Evolutionary conservation across 169 alveolate species (phyloP), one percentile per base, ranked within the genome.

Genomic region (Plasmodium gaboni): DNA sequence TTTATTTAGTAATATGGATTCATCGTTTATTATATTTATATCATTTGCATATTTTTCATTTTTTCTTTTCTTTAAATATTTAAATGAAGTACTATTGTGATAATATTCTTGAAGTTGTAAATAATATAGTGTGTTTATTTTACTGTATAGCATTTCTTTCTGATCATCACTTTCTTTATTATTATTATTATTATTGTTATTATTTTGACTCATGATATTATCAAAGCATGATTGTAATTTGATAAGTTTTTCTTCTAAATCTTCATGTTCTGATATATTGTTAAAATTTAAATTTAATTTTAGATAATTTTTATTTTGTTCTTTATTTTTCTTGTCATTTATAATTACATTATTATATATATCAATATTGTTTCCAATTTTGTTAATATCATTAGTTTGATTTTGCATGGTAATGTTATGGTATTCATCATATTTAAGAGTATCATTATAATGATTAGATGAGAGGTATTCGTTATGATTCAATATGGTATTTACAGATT

Each of bases 61-160:
- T 44, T 65, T 67, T 44, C 67, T 65, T 60, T 50, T 63, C 78
- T 64, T 50, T 70, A 78, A 78, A 78, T 64, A 78, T 7, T 65
- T 59, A 78, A 78, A 78, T 26, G 89, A 78, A 7, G 69, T 48
- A 59, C 46, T 78, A 78, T 78, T 19, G 28, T 78, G 89, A 8
- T 22, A 64, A 78, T 78, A 78, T 55, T 38, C 89, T 28, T 6
- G 26, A 4, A 78, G 74, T 24, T 2, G 8, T 64, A 78, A 64
- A 64, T 59, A 50, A 22, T 65, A 78, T n/a, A 38, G 38, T n/a
- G 64, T 63, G 12, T 44, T 26, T 26, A 44, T 13, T 17, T 64
- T 24, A 19, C 26, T 51, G n/a, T 59, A 64, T 1, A 2, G 4
- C 42, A 0, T 7, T 22, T 26, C 57, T 2, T 78, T 46, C 59